Conservation (phyloP, 306 rosid genomes). For the Acmispon strigosus region DNA sequence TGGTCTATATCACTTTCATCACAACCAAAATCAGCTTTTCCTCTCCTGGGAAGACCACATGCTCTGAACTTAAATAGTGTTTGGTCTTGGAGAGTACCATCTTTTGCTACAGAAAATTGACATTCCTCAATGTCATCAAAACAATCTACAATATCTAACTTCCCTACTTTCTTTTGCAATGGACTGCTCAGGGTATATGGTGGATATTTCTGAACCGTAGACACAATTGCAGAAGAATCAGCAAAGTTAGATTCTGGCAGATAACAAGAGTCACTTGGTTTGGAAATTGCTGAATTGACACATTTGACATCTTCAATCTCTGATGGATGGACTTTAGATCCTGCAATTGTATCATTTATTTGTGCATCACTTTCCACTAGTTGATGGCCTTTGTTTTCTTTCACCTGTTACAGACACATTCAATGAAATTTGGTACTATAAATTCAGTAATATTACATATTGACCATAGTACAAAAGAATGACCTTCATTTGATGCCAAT, state of each 20-base stretch:
- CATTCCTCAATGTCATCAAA: conserved; percentile 51
- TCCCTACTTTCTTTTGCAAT: conserved; percentile 6
- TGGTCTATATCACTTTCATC: conserved; percentile 7
- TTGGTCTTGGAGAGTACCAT: conserved; percentile 39
- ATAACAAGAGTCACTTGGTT: conserved; percentile 5
- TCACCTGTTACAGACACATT: conserved; percentile 20
- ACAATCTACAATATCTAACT: conserved; percentile 26
- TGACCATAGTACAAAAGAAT: background rate
- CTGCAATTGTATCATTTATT: conserved; percentile 12
- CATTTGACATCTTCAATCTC: conserved; percentile 9
- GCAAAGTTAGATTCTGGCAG: conserved; percentile 15
- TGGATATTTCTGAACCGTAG: conserved; percentile 25
- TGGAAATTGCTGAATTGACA: conserved; percentile 16
- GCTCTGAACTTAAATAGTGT: conserved; percentile 48
- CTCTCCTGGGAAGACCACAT: conserved; percentile 5
- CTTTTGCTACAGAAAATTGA: conserved; percentile 25
- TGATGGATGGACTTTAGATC: conserved; percentile 27
- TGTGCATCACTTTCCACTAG: conserved; percentile 15
- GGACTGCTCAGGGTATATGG: conserved; percentile 22
- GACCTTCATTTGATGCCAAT: conserved; percentile 57
- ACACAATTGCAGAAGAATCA: conserved; percentile 21
- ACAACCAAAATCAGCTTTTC: background rate
- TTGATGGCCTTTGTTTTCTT: conserved; percentile 29
- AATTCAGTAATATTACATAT: background rate
- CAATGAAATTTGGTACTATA: background rate